Conservation (phyloP, 2,329 filamentous ascomycete species). For the Fusarium agapanthi region DNA sequence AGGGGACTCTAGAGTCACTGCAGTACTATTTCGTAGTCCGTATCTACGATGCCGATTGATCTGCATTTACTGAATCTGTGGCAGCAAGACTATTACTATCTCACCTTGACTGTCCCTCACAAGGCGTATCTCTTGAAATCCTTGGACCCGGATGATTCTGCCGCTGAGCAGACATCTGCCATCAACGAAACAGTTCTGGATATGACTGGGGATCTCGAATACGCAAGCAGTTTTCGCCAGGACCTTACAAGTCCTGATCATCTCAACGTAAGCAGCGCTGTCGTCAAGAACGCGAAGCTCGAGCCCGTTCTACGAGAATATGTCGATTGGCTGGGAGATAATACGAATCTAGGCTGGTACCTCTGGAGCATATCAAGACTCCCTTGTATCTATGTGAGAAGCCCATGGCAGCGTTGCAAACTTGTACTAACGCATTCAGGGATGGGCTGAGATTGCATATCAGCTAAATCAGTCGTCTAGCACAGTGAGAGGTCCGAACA, state of each 20-base stretch:
- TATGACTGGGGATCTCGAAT: neutral
- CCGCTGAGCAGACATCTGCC: neutral
- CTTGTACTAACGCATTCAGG: neutral
- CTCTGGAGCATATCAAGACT: neutral
- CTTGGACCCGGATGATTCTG: neutral
- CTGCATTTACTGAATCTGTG: neutral
- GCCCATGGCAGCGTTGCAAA: rapidly evolving
- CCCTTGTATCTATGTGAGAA: neutral
- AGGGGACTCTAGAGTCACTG: neutral
- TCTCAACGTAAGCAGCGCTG: neutral
- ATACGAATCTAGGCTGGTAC: neutral
- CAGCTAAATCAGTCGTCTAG: neutral
- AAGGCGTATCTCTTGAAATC: neutral
- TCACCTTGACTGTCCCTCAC: neutral
- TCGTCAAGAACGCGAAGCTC: neutral
- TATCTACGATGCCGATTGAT: rapidly evolving
- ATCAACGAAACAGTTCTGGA: neutral
- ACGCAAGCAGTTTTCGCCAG: neutral
- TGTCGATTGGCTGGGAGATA: neutral
- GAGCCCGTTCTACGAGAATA: neutral
- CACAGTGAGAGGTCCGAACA: neutral
- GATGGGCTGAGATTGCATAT: neutral
- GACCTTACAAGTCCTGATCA: neutral
- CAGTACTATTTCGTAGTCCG: neutral
- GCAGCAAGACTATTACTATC: neutral